A percentile compares a stretch with the other conserved stretches of the same genome.
These are phyloP conservation scores for Talaromyces wortmannii DNA, from an alignment of 495 filamentous ascomycete genomes.

Conservation along the genomic window DNA sequence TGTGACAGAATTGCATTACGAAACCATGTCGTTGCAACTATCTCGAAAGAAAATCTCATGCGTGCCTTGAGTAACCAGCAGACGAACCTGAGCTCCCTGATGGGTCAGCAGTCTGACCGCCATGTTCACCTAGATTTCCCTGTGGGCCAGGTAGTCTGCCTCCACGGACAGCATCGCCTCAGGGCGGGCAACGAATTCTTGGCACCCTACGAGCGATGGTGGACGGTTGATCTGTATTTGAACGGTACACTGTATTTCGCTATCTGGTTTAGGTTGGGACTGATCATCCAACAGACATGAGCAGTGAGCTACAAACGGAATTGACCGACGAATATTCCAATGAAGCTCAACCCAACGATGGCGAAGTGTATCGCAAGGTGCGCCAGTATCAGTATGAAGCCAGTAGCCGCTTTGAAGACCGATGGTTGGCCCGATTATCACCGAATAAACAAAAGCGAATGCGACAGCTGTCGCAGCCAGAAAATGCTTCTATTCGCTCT, in stretches of 20 bases:
- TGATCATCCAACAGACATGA: constrained; percentile 12
- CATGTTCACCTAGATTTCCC: constrained; percentile 5
- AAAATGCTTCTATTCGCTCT: constrained; percentile 4
- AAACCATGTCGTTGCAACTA: not conserved
- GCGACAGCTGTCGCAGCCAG: constrained; percentile 6
- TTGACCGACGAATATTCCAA: constrained; percentile 29
- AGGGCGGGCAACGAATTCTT: constrained; percentile 18
- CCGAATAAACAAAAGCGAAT: constrained; percentile 14
- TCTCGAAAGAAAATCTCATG: not conserved
- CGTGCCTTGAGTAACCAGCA: not conserved
- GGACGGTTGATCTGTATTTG: constrained; percentile 31
- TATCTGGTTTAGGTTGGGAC: not conserved
- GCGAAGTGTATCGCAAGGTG: constrained; percentile 34
- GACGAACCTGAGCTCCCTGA: not conserved
- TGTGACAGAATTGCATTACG: not conserved
- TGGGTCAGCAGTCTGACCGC: not conserved
- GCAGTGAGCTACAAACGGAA: constrained; percentile 10
- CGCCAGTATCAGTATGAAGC: constrained; percentile 21
- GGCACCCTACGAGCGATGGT: constrained; percentile 20
- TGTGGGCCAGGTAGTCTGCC: constrained; percentile 13
- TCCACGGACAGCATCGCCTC: constrained; percentile 28
- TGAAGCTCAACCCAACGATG: constrained; percentile 20
- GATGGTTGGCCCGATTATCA: constrained; percentile 14
- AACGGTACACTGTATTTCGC: constrained; percentile 21
- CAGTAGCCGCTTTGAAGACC: constrained; percentile 15